phyloP scores from a whole-genome alignment of 2,329 filamentous ascomycete species.

The Metarhizium anisopliae region DNA sequence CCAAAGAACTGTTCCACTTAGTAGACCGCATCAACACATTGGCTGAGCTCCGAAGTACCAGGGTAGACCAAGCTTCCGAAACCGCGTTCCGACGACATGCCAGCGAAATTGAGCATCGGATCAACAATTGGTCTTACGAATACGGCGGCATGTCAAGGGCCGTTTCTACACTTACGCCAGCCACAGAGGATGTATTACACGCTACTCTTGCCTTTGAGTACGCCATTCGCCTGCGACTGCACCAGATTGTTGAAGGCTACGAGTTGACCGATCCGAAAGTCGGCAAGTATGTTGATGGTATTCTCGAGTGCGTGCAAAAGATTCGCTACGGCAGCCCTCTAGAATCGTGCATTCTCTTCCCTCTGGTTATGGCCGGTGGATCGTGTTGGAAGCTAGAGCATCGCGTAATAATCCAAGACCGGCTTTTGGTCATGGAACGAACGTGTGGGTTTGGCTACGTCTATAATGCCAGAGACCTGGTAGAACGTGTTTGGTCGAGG shows the following conservation, averaged over 20 bases:
- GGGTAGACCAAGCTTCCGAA: conserved; percentile 21
- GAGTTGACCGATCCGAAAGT: conserved; percentile 24
- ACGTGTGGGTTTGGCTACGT: conserved; percentile 34
- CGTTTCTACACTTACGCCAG: conserved; percentile 12
- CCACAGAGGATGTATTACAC: conserved; percentile 20
- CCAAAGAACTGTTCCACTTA: conserved; percentile 24
- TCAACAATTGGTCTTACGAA: conserved; percentile 28
- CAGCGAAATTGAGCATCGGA: conserved; percentile 21
- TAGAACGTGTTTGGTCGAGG: conserved; percentile 29
- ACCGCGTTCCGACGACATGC: conserved; percentile 20
- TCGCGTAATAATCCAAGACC: conserved; percentile 27
- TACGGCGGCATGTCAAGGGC: conserved; percentile 18
- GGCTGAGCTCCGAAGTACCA: conserved; percentile 22
- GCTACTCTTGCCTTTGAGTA: conserved; percentile 30
- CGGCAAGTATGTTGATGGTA: conserved; percentile 21
- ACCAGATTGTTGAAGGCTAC: conserved; percentile 34
- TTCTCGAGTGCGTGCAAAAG: conserved; percentile 26
- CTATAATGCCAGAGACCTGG: conserved; percentile 27
- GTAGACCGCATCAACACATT: conserved; percentile 23
- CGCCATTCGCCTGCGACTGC: conserved; percentile 30
- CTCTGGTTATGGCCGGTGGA: conserved; percentile 32
- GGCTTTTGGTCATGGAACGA: conserved; percentile 33
- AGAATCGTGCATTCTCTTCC: conserved; percentile 31
- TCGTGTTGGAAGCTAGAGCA: conserved; percentile 26
- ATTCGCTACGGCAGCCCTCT: conserved; percentile 32